phyloP scores from a whole-genome alignment of 83 land plant species.

The Picea mariana region DNA sequence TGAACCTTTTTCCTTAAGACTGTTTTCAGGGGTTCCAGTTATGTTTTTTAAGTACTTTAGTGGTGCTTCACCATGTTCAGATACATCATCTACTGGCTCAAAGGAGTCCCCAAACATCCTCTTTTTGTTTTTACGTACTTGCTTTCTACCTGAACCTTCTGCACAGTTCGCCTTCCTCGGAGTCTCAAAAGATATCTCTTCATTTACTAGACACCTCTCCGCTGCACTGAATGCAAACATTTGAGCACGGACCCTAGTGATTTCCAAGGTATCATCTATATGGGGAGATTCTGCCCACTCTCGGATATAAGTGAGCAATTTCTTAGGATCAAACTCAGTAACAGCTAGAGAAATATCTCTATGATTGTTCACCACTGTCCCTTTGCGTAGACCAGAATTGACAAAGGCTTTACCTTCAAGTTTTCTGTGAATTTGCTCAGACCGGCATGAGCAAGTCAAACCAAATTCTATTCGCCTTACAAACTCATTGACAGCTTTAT shows the following conservation, averaged over 20 bases:
- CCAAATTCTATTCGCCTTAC: slow-evolving; percentile 53
- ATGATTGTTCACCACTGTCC: slow-evolving; percentile 21
- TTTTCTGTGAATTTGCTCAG: slow-evolving; percentile 23
- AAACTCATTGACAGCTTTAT: slow-evolving; percentile 52
- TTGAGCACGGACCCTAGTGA: slow-evolving; percentile 44
- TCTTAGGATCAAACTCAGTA: slow-evolving; percentile 39
- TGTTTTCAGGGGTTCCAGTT: not conserved
- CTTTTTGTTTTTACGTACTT: not conserved
- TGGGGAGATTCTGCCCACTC: slow-evolving; percentile 39
- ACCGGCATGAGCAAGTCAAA: slow-evolving; percentile 43
- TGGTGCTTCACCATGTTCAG: not conserved
- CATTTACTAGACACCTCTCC: slow-evolving; percentile 30
- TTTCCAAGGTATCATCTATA: slow-evolving; percentile 31
- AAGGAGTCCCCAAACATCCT: not conserved
- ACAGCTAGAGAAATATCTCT: slow-evolving; percentile 19
- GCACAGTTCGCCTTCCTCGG: not conserved
- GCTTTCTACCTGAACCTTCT: not conserved
- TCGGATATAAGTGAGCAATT: slow-evolving; percentile 37
- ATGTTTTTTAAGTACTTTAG: not conserved
- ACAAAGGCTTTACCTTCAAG: slow-evolving; percentile 30
- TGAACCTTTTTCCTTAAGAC: not conserved
- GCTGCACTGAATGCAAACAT: slow-evolving; percentile 34
- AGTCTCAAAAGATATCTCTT: not conserved
- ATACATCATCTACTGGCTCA: slow-evolving; percentile 4
- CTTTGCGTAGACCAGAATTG: slow-evolving; percentile 50